Evolutionary conservation across 177 flowering plant genomes (phyloP).

Genomic region (Telopea speciosissima): DNA sequence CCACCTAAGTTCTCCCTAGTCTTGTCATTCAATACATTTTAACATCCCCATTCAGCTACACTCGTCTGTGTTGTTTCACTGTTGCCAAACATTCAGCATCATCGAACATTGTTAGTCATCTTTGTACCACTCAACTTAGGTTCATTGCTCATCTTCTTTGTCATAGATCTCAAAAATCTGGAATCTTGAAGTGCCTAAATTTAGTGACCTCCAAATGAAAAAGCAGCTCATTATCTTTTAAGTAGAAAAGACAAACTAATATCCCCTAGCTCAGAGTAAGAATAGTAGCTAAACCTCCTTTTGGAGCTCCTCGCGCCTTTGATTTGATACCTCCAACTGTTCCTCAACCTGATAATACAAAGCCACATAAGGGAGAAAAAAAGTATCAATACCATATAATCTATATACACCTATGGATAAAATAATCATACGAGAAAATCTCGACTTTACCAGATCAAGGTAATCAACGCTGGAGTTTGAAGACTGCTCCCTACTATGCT

Average conservation of each 20-base stretch:
- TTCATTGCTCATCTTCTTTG: not conserved
- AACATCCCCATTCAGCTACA: too few species aligned
- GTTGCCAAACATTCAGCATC: too few species aligned
- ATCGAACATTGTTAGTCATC: too few species aligned
- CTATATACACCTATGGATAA: not conserved
- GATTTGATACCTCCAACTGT: constrained; percentile 41
- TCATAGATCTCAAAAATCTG: not conserved
- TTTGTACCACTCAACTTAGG: too few species aligned
- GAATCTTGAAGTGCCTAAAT: not conserved
- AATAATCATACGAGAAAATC: constrained; percentile 4
- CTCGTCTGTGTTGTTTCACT: too few species aligned
- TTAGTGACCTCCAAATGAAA: too few species aligned
- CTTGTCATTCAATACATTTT: too few species aligned
- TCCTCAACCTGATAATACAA: constrained; percentile 38
- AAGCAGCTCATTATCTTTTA: not conserved
- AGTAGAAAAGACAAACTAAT: not conserved
- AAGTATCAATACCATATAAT: not conserved
- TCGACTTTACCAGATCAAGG: constrained; percentile 35
- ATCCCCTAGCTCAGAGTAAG: not conserved
- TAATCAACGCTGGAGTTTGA: constrained; percentile 46
- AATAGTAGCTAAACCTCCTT: constrained; percentile 46
- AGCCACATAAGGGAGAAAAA: not conserved
- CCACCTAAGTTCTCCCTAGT: too few species aligned
- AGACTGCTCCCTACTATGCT: constrained; percentile 41
- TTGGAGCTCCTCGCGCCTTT: constrained; percentile 58